A percentile compares a stretch with the other conserved stretches of the same genome.
phyloP scores from a whole-genome alignment of 177 flowering plant species.

The Telopea speciosissima region DNA sequence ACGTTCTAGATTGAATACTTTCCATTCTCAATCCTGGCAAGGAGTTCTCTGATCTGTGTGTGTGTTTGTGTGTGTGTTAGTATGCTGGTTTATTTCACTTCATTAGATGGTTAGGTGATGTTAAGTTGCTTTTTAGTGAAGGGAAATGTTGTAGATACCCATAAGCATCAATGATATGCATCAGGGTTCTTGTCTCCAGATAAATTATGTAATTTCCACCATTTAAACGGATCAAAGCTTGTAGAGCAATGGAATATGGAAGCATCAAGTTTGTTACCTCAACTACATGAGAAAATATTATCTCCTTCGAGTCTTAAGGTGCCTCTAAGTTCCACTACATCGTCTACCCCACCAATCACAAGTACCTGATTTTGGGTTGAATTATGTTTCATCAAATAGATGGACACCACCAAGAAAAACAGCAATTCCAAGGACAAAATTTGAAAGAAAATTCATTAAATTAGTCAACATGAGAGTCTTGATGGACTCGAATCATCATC shows the following conservation, averaged over 20 bases:
- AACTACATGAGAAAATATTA: neutral
- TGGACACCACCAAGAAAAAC: too few species aligned
- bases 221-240: neutral
- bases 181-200: neutral
- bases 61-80: too few species aligned
- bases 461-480: too few species aligned
- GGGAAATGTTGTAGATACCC: neutral
- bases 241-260: neutral
- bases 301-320: too few species aligned
- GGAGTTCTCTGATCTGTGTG: too few species aligned
- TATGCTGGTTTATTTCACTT: neutral
- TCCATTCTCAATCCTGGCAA: neutral
- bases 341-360: too few species aligned
- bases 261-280: neutral
- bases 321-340: too few species aligned
- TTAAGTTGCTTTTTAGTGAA: neutral
- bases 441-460: too few species aligned
- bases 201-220: neutral
- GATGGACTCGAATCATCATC: too few species aligned
- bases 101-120: neutral
- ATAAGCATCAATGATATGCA: neutral
- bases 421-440: too few species aligned
- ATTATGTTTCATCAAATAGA: too few species aligned
- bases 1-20: conserved; percentile 49
- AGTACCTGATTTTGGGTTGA: too few species aligned